Percentiles rank a stretch among this genome's conserved stretches.
Evolutionary conservation across 257 asterid species (phyloP).

Genomic region (Solanum chiquidenum): DNA sequence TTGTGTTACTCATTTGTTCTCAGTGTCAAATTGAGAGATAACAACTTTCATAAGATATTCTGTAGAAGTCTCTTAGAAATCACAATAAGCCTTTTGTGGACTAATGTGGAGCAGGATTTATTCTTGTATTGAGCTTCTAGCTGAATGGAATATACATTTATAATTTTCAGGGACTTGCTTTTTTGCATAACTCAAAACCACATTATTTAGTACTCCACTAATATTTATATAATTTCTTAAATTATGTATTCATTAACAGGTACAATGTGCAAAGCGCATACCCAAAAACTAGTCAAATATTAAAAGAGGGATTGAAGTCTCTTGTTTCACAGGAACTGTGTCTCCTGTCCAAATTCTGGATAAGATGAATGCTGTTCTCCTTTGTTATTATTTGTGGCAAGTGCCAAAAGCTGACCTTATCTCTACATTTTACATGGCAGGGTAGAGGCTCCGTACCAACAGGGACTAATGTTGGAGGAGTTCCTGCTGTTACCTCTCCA

Average conservation of each 20-base stretch:
- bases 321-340: background rate
- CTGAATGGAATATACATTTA: background rate
- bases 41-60: background rate
- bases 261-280: background rate
- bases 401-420: background rate
- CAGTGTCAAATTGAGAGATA: background rate
- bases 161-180: background rate
- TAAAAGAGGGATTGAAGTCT: background rate
- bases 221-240: background rate
- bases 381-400: background rate
- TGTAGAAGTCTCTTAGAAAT: background rate
- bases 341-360: background rate
- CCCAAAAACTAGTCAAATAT: background rate
- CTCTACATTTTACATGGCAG: conserved; percentile 17
- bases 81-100: background rate
- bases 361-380: background rate
- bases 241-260: background rate
- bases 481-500: conserved; percentile 28
- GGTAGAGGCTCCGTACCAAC: conserved; percentile 40
- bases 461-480: conserved; percentile 31
- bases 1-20: background rate
- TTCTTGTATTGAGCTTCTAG: background rate
- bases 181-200: background rate
- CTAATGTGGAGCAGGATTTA: background rate
- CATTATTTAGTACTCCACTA: background rate